These are phyloP conservation scores for Penicillium salamii DNA, from an alignment of 495 filamentous ascomycete genomes.

Conservation along the genomic window DNA sequence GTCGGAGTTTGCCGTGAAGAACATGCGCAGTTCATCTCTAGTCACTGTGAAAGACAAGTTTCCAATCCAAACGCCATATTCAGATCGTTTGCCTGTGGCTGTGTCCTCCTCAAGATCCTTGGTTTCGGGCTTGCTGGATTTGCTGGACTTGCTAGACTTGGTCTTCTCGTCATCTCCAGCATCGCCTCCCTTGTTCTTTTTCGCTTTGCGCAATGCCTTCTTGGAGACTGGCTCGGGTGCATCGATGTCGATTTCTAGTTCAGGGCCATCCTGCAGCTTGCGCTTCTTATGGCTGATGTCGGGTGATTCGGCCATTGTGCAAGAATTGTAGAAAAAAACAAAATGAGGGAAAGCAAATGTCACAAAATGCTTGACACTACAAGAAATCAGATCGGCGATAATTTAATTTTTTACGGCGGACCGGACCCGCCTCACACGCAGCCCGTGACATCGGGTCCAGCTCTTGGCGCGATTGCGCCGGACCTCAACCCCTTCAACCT, in stretches of 20 bases:
- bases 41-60: conserved; percentile 83
- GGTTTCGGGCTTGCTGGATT: conserved; percentile 15
- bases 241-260: conserved; percentile 85
- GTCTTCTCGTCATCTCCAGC: conserved; percentile 31
- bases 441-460: conserved; percentile 7
- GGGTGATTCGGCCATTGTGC: conserved; percentile 30
- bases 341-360: conserved; percentile 2
- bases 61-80: conserved; percentile 90
- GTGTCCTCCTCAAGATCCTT: conserved; percentile 29
- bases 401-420: conserved; percentile 31
- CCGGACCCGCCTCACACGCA: conserved; percentile 32
- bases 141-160: conserved; percentile 19
- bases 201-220: conserved; percentile 76
- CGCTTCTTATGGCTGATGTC: conserved; percentile 63
- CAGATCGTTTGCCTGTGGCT: conserved; percentile 58
- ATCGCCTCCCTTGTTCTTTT: conserved; percentile 57
- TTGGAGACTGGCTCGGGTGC: conserved; percentile 92
- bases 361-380: neutral
- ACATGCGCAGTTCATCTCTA: conserved; percentile 66
- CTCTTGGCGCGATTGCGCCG: conserved; percentile 21
- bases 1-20: conserved; percentile 66
- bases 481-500: conserved; percentile 14
- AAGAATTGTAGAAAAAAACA: conserved; percentile 1
- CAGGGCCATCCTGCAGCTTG: conserved; percentile 54
- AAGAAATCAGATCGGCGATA: conserved; percentile 6